Conservation (phyloP, 345 rosid genomes). For the Brassica carinata region DNA sequence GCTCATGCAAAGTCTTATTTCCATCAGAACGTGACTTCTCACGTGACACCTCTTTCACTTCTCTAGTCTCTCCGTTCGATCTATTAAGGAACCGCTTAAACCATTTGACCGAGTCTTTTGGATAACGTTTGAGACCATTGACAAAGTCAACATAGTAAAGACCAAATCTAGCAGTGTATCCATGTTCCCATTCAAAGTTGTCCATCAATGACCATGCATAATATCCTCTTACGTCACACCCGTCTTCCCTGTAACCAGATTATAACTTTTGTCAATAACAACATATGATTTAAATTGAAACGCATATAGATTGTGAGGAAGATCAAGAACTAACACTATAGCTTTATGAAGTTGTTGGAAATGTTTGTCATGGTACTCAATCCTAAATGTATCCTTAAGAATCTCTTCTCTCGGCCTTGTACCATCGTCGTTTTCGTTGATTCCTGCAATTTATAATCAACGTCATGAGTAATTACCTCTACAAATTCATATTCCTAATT, state of each 20-base stretch:
- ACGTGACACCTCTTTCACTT: background rate
- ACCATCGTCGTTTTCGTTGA: slow-evolving; percentile 33
- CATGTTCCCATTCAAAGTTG: slow-evolving; percentile 24
- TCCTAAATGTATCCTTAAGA: slow-evolving; percentile 35
- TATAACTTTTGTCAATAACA: background rate
- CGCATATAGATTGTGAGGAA: background rate
- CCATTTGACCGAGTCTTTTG: slow-evolving; percentile 59
- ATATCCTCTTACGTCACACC: slow-evolving; percentile 51
- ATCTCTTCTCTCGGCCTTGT: slow-evolving; percentile 32
- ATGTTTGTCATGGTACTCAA: slow-evolving; percentile 36
- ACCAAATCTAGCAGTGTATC: slow-evolving; percentile 54
- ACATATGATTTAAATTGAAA: background rate
- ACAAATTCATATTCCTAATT: background rate
- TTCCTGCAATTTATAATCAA: slow-evolving; percentile 26
- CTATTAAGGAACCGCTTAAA: slow-evolving; percentile 47
- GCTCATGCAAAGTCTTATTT: slow-evolving; percentile 12
- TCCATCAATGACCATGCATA: slow-evolving; percentile 50
- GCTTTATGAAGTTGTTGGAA: slow-evolving; percentile 40
- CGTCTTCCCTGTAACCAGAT: background rate
- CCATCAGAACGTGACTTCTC: slow-evolving; percentile 8
- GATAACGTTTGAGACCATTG: slow-evolving; percentile 54
- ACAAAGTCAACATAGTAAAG: slow-evolving; percentile 50
- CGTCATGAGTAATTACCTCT: background rate
- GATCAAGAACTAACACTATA: slow-evolving; percentile 40
- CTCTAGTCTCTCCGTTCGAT: slow-evolving; percentile 3